A percentile compares a stretch with the other conserved stretches of the same genome.
phyloP scores from a whole-genome alignment of 1,284 basidiomycete species.

The Irpex rosettiformis region DNA sequence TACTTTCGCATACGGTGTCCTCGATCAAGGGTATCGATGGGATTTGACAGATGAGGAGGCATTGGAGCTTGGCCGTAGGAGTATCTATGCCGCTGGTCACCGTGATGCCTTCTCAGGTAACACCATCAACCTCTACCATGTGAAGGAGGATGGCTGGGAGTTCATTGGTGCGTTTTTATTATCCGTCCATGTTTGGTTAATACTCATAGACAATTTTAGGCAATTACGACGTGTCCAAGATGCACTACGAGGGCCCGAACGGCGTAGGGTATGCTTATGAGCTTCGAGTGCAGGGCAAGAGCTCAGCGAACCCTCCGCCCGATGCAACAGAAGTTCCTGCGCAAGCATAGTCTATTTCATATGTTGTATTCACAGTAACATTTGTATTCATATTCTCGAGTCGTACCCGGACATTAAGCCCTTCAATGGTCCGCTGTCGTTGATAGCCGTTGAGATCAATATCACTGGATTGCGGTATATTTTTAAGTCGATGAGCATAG shows the following conservation, averaged over 20 bases:
- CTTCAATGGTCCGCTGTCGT: too few relatives aligned
- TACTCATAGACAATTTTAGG: slow-evolving; percentile 37
- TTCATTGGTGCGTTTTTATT: slow-evolving; percentile 73
- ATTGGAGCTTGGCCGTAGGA: slow-evolving; percentile 89
- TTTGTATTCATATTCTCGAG: slow-evolving; percentile 3
- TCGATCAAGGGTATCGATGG: slow-evolving; percentile 96
- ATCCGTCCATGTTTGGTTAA: not conserved
- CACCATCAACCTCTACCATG: slow-evolving; percentile 94
- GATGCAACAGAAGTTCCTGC: slow-evolving; percentile 3
- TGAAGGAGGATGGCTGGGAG: slow-evolving; percentile 91
- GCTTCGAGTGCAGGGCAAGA: slow-evolving; percentile 45
- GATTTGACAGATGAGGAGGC: slow-evolving; percentile 94
- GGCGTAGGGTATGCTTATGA: slow-evolving; percentile 77
- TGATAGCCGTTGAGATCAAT: too few relatives aligned
- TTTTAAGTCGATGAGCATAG: too few relatives aligned
- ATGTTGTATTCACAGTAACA: not conserved
- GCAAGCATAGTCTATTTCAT: not conserved
- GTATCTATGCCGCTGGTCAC: slow-evolving; percentile 97
- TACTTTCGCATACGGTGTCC: slow-evolving; percentile 97
- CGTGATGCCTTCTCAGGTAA: slow-evolving; percentile 98
- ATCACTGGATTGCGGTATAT: too few relatives aligned
- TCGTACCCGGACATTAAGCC: not conserved
- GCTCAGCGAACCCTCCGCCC: slow-evolving; percentile 26
- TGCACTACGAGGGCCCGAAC: slow-evolving; percentile 83
- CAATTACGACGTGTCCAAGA: slow-evolving; percentile 76